Evolutionary conservation across 352 stramenopile species (phyloP).

Genomic region (Pythium graminicola): DNA sequence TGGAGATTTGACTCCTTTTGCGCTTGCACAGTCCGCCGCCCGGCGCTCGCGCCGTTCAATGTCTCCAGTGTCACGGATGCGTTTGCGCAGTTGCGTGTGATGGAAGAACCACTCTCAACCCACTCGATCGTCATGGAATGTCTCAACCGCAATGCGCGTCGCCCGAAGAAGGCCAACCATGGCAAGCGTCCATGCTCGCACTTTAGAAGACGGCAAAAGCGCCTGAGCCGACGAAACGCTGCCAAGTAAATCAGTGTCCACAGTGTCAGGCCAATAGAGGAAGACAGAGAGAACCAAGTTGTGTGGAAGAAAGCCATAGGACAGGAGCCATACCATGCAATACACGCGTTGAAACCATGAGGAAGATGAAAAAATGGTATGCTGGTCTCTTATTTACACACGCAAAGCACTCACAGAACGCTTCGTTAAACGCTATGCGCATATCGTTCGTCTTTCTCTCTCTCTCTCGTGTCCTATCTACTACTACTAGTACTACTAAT

Average conservation of each 20-base stretch:
- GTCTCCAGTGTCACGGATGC: constrained; percentile 18
- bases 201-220: constrained; percentile 70
- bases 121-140: constrained; percentile 63
- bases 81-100: constrained; percentile 39
- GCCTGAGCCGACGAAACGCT: constrained; percentile 47
- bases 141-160: constrained; percentile 74
- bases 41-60: constrained; percentile 12
- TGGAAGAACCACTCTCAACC: constrained; percentile 36
- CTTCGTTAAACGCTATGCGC: constrained; percentile 2
- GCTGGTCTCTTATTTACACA: constrained; percentile 21
- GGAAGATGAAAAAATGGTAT: no score
- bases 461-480: constrained; percentile 7
- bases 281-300: constrained; percentile 11
- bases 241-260: constrained; percentile 23
- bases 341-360: neutral
- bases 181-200: constrained; percentile 83
- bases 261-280: neutral
- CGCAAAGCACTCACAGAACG: constrained; percentile 8
- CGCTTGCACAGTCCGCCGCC: constrained; percentile 12
- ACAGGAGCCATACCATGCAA: neutral
- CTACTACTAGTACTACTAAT: no score
- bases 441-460: neutral
- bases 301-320: neutral
- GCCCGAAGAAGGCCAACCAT: constrained; percentile 85
- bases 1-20: neutral